Evolutionary conservation across 257 asterid species (phyloP).

Genomic region (Misopates orontium): DNA sequence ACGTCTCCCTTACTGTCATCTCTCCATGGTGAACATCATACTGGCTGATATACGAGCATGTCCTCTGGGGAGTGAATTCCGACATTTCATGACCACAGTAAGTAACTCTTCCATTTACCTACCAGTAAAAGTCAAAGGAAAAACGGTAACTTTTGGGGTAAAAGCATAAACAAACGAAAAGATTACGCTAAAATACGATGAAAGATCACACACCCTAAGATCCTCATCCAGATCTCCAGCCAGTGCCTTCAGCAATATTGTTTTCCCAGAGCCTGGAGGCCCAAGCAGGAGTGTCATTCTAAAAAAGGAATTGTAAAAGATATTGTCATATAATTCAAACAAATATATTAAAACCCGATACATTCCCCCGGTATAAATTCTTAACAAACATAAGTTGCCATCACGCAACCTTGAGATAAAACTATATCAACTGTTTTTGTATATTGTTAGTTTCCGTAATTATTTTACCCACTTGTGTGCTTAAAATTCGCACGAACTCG

Average conservation of each 20-base stretch:
- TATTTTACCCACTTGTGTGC: too few species aligned
- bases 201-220: slow-evolving; percentile 43
- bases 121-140: neutral
- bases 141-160: slow-evolving; percentile 6
- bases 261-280: slow-evolving; percentile 67
- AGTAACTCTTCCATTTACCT: slow-evolving; percentile 50
- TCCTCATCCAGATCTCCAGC: slow-evolving; percentile 60
- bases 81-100: slow-evolving; percentile 56
- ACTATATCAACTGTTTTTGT: neutral
- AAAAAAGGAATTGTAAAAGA: slow-evolving; percentile 6
- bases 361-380: neutral
- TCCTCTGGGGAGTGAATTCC: slow-evolving; percentile 58
- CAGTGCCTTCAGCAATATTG: slow-evolving; percentile 52
- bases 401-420: neutral
- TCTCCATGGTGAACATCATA: slow-evolving; percentile 69
- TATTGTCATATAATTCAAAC: slow-evolving; percentile 1
- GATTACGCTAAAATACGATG: neutral
- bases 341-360: neutral
- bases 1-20: slow-evolving; percentile 60
- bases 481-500: too few species aligned
- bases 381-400: neutral
- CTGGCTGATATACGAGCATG: slow-evolving; percentile 60
- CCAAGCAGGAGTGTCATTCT: slow-evolving; percentile 68
- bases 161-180: neutral
- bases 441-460: too few species aligned